Evolutionary conservation across 306 rosid genomes (phyloP).

Genomic region (Pyrus pyrifolia): DNA sequence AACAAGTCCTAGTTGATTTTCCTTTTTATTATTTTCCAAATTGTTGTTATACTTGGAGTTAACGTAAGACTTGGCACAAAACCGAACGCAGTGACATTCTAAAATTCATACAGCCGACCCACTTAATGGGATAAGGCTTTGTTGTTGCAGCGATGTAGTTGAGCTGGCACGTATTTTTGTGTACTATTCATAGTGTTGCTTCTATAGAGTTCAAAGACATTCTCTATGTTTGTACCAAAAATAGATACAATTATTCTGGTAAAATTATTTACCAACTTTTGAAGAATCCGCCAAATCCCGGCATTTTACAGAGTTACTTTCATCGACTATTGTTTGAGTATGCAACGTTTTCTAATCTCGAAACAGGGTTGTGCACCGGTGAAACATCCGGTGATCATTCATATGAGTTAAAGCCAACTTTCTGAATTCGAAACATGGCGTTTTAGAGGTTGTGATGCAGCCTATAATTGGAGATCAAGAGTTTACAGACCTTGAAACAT

Average conservation of each 20-base stretch:
- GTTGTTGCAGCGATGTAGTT: not conserved
- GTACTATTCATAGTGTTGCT: not conserved
- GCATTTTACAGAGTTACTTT: not conserved
- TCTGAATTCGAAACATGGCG: not conserved
- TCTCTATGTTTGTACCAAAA: not conserved
- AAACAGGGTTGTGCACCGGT: not conserved
- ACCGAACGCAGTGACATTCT: too few species aligned
- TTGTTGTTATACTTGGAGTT: not conserved
- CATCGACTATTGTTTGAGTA: not conserved
- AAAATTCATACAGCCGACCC: too few species aligned
- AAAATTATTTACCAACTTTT: not conserved
- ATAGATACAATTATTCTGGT: not conserved
- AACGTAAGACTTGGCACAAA: too few species aligned
- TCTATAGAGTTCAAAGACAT: not conserved
- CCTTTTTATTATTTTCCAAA: not conserved
- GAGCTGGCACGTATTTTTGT: constrained; percentile 11
- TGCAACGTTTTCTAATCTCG: not conserved
- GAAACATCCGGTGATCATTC: not conserved
- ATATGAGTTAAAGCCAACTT: not conserved
- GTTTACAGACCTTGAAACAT: constrained; percentile 1
- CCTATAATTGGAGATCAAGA: not conserved
- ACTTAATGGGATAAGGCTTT: too few species aligned
- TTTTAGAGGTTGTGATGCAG: not conserved
- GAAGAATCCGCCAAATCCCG: not conserved
- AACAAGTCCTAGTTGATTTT: constrained; percentile 17